These are phyloP conservation scores for Globisporangium canariense DNA, from an alignment of 352 stramenopile species.

Conservation along the genomic window DNA sequence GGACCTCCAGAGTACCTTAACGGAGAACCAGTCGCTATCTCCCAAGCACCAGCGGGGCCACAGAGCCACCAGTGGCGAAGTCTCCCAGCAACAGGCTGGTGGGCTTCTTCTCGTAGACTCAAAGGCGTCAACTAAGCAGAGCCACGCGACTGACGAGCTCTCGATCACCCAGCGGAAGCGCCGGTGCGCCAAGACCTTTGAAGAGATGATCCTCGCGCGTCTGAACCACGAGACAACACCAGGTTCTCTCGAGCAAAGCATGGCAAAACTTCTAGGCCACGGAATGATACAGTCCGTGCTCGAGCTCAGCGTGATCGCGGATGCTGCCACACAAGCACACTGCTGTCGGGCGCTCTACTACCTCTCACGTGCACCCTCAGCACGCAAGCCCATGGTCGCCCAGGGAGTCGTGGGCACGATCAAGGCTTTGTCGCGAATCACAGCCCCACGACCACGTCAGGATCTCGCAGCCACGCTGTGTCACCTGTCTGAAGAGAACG, in stretches of 20 bases:
- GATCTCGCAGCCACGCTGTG: slow-evolving; percentile 66
- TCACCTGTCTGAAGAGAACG: slow-evolving; percentile 60
- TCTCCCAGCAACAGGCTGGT: neutral
- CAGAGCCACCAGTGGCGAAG: neutral
- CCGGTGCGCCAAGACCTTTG: slow-evolving; percentile 71
- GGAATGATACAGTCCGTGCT: slow-evolving; percentile 69
- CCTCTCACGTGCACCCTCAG: slow-evolving; percentile 34
- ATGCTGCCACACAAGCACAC: slow-evolving; percentile 49
- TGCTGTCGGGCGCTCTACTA: slow-evolving; percentile 74
- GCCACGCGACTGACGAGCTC: slow-evolving; percentile 19
- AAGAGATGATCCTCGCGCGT: slow-evolving; percentile 64
- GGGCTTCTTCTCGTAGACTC: neutral
- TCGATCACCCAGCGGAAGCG: slow-evolving; percentile 52
- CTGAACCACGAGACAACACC: slow-evolving; percentile 17
- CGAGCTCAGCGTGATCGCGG: slow-evolving; percentile 35
- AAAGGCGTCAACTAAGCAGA: slow-evolving; percentile 1
- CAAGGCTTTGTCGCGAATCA: slow-evolving; percentile 42
- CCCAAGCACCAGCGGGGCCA: neutral
- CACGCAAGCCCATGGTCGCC: slow-evolving; percentile 54
- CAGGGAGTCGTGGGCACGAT: slow-evolving; percentile 44
- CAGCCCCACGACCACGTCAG: slow-evolving; percentile 29
- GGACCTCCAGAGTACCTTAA: neutral
- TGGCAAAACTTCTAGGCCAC: slow-evolving; percentile 49
- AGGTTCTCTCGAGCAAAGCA: slow-evolving; percentile 8
- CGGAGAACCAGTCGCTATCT: neutral